These are phyloP conservation scores for Apiospora kogelbergensis DNA, from an alignment of 2,329 filamentous ascomycete genomes.

Conservation along the genomic window DNA sequence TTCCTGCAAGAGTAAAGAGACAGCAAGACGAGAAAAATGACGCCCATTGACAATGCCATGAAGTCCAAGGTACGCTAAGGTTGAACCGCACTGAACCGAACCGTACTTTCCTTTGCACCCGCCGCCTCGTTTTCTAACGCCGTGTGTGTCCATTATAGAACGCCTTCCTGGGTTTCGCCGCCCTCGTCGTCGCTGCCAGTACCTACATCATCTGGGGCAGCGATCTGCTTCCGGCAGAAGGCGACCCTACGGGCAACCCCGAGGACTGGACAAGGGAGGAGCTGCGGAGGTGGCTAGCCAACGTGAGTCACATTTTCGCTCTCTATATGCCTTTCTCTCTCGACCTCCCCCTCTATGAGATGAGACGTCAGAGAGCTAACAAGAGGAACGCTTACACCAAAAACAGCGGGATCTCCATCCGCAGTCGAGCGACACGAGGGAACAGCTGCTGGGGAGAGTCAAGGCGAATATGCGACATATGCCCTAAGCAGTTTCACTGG, in stretches of 20 bases:
- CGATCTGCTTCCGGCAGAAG: constrained; percentile 74
- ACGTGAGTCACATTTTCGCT: constrained; percentile 54
- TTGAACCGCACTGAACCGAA: no score
- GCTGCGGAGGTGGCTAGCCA: constrained; percentile 75
- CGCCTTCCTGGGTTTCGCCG: constrained; percentile 74
- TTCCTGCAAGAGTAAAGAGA: not conserved
- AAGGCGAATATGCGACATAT: constrained; percentile 59
- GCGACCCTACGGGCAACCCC: constrained; percentile 76
- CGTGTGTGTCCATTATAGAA: constrained; percentile 47
- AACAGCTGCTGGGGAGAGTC: constrained; percentile 67
- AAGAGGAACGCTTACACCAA: not conserved
- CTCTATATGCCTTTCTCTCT: not conserved
- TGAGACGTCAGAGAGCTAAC: not conserved
- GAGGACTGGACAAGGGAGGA: constrained; percentile 76
- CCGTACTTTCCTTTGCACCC: not conserved
- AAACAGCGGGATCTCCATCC: constrained; percentile 63
- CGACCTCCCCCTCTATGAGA: not conserved
- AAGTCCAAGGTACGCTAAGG: constrained; percentile 62
- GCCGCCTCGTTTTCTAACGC: no score
- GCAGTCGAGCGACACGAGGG: constrained; percentile 55
- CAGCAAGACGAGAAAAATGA: constrained; percentile 56
- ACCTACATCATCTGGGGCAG: constrained; percentile 83
- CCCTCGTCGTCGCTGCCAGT: constrained; percentile 77
- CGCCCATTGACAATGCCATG: constrained; percentile 66
- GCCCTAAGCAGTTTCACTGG: not conserved